These are phyloP conservation scores for Bruguiera parviflora DNA, from an alignment of 345 rosid species.

Conservation along the genomic window DNA sequence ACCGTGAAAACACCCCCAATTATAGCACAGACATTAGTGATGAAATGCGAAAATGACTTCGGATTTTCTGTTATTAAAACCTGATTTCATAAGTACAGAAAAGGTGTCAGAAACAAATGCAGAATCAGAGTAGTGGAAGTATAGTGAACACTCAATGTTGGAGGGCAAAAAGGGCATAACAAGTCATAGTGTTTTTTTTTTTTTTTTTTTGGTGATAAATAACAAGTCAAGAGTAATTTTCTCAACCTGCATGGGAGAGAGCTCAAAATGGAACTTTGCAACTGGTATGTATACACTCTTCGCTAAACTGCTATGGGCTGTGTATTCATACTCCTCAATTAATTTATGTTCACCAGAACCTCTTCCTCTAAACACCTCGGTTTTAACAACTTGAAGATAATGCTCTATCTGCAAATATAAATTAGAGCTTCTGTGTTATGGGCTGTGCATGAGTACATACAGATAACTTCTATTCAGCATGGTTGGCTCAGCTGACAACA, in stretches of 20 bases:
- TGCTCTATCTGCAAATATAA: slow-evolving; percentile 79
- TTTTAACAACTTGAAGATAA: slow-evolving; percentile 91
- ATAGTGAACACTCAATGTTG: not conserved
- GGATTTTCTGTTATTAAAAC: slow-evolving; percentile 74
- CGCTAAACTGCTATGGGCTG: slow-evolving; percentile 89
- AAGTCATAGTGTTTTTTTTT: too few relatives aligned
- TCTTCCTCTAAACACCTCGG: slow-evolving; percentile 65
- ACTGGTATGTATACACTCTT: slow-evolving; percentile 72
- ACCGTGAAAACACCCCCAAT: slow-evolving; percentile 99
- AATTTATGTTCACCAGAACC: slow-evolving; percentile 41
- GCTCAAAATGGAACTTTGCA: slow-evolving; percentile 89
- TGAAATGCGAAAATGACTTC: slow-evolving; percentile 85
- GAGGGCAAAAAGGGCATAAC: too few relatives aligned
- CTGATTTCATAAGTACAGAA: slow-evolving; percentile 31
- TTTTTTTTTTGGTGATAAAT: not conserved
- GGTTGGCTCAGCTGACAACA: not conserved
- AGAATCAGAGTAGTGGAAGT: not conserved
- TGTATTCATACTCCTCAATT: slow-evolving; percentile 87
- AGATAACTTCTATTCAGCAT: too few relatives aligned
- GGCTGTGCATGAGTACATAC: not conserved
- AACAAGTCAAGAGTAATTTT: not conserved
- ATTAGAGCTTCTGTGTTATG: not conserved
- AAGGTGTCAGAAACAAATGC: not conserved
- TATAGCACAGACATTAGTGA: slow-evolving; percentile 94
- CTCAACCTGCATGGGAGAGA: slow-evolving; percentile 97